Evolutionary conservation across 768 basidiomycete species (phyloP).

Genomic region (Obba rivulosa): DNA sequence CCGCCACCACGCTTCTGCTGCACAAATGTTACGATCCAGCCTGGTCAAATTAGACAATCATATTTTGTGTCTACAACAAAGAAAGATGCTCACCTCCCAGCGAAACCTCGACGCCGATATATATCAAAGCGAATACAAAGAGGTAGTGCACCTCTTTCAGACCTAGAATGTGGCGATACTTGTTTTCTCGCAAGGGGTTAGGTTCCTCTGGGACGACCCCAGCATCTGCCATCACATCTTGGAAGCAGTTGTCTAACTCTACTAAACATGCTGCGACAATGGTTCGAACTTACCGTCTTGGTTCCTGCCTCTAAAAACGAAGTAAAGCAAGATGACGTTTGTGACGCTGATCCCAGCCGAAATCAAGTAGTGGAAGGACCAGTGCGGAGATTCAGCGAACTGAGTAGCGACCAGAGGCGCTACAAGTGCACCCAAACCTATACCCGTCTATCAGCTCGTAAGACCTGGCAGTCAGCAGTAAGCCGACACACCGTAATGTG

Average conservation of each 20-base stretch:
- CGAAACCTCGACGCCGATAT: conserved; percentile 39
- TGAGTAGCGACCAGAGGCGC: conserved; percentile 52
- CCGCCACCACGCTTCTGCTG: conserved; percentile 34
- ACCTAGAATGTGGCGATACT: conserved; percentile 30
- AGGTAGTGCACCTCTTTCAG: conserved; percentile 33
- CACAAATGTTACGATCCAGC: conserved; percentile 43
- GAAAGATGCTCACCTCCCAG: no score
- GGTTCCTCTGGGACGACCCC: conserved; percentile 26
- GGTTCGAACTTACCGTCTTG: conserved; percentile 24
- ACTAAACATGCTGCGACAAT: not conserved
- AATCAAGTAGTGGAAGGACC: conserved; percentile 41
- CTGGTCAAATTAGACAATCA: no score
- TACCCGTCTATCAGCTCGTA: conserved; percentile 3
- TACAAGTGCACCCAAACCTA: conserved; percentile 53
- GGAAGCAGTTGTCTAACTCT: conserved; percentile 9
- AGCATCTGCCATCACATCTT: conserved; percentile 24
- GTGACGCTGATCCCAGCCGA: conserved; percentile 21
- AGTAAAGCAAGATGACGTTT: conserved; percentile 12
- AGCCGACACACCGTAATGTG: conserved; percentile 54
- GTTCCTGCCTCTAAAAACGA: conserved; percentile 23
- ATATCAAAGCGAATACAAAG: conserved; percentile 34
- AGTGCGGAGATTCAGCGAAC: conserved; percentile 39
- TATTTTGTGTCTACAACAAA: not conserved
- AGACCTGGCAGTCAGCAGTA: no score
- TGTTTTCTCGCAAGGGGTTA: conserved; percentile 11